Evolutionary conservation across 2,329 filamentous ascomycete species (phyloP), one percentile per base, ranked within the genome.

Genomic region (Alternaria viburni): DNA sequence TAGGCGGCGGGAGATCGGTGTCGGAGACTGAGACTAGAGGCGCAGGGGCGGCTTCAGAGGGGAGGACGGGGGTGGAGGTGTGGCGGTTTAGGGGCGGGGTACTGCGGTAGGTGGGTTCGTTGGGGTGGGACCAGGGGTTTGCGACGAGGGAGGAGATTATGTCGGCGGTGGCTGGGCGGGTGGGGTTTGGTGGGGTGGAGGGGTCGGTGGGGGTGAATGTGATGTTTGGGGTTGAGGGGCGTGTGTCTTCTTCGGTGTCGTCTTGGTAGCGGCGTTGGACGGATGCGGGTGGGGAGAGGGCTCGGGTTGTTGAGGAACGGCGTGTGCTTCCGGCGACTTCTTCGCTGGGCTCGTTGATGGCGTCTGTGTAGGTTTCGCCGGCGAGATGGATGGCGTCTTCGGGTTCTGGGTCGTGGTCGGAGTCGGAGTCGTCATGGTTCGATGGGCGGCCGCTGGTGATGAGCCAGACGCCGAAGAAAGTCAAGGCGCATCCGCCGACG

Each of bases 381-480:
- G 79, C 65, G 6, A 84, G 74, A 54, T 79, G 74, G 57, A 84
- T 82, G 2, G 75, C 77, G 43, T 83, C 81, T 64, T 81, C 79
- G 4, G 79, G 74, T 46, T 83, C 80, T 17, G 76, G 69, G 9
- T 77, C 75, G 17, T 75, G 60, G 11, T 81, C 75, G 13, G 87
- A 85, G 8, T 90, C 87, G 4, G 88, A 86, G 4, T 88, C 86
- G n/a, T 59, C 57, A 13, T 67, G 52, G 15, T 62, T 62, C 4
- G 60, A 57, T 6, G 66, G 69, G 69, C 94, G 87, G 57, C 93
- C 93, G 73, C 91, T 97, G 2, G 96, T 98, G 75, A 99, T 97
- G 69, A 97, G 87, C 81, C 96, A 98, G n/a, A 99, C 96, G 10
- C 96, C 96, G 63, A 95, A 89, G 79, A 99, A 99, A 1, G 96